phyloP scores from a whole-genome alignment of 2,329 filamentous ascomycete species.

The Nigrospora osmanthi region DNA sequence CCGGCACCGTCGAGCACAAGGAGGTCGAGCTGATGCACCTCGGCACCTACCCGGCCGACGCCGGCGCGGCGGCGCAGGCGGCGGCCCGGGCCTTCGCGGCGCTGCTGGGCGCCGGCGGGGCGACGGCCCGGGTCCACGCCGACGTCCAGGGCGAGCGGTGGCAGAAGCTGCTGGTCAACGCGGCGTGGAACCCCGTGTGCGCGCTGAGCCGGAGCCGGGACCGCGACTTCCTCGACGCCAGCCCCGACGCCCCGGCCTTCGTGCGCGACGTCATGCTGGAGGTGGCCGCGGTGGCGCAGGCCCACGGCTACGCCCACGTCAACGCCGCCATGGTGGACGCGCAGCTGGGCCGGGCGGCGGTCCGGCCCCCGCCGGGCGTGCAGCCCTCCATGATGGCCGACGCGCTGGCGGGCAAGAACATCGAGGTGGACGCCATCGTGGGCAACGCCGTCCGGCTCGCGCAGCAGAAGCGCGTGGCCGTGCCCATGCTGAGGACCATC shows the following conservation, averaged over 20 bases:
- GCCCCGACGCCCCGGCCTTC: constrained; percentile 12
- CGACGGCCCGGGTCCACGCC: constrained; percentile 30
- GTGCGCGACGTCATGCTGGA: constrained; percentile 24
- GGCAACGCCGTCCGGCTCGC: constrained; percentile 21
- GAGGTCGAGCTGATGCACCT: constrained; percentile 39
- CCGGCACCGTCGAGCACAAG: constrained; percentile 36
- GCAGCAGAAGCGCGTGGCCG: constrained; percentile 14
- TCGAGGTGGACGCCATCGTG: constrained; percentile 26
- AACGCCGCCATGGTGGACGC: constrained; percentile 19
- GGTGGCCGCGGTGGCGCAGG: constrained; percentile 21
- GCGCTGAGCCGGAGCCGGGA: constrained; percentile 41
- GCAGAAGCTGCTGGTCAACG: constrained; percentile 48
- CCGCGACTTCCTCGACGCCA: constrained; percentile 29
- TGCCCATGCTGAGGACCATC: constrained; percentile 27
- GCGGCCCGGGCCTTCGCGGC: constrained; percentile 27
- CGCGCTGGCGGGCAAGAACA: constrained; percentile 12
- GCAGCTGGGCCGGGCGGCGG: constrained; percentile 13
- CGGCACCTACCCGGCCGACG: constrained; percentile 35
- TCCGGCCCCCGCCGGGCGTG: constrained; percentile 14
- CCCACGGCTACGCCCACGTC: constrained; percentile 20
- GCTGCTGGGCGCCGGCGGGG: constrained; percentile 33
- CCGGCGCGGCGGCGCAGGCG: constrained; percentile 14
- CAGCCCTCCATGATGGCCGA: constrained; percentile 24
- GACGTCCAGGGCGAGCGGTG: constrained; percentile 46
- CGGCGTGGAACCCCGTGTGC: constrained; percentile 47